These are phyloP conservation scores for Parmelia sp. DNA, from an alignment of 495 filamentous ascomycete species.

Conservation along the genomic window DNA sequence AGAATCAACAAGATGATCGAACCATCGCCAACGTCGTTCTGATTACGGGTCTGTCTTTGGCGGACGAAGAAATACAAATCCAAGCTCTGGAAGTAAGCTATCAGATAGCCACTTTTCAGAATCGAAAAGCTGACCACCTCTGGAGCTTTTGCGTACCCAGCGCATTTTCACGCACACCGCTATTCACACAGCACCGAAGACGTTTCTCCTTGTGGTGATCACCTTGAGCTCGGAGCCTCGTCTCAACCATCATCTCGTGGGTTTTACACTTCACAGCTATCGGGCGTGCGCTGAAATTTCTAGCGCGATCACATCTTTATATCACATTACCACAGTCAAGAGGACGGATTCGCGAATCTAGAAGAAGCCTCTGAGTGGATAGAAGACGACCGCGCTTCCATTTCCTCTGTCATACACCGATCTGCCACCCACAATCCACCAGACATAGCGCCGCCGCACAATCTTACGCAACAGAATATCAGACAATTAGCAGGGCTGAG, in stretches of 20 bases:
- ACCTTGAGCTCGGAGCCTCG: constrained; percentile 40
- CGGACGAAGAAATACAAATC: constrained; percentile 67
- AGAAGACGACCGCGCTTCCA: constrained; percentile 40
- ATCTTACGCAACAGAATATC: constrained; percentile 35
- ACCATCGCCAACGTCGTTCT: constrained; percentile 75
- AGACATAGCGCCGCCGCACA: neutral
- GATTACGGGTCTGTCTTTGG: constrained; percentile 68
- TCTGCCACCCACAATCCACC: constrained; percentile 4
- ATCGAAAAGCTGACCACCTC: constrained; percentile 2
- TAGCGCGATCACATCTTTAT: constrained; percentile 83
- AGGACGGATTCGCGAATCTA: constrained; percentile 64
- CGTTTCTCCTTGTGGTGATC: constrained; percentile 75
- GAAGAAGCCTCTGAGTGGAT: constrained; percentile 51
- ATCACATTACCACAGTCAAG: constrained; percentile 73
- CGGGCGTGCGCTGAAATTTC: constrained; percentile 6
- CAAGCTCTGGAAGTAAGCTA: constrained; percentile 65
- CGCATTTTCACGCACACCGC: constrained; percentile 66
- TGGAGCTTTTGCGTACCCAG: constrained; percentile 70
- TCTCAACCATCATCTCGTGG: constrained; percentile 46
- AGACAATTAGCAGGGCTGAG: constrained; percentile 36
- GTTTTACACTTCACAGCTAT: constrained; percentile 8
- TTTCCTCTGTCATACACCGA: constrained; percentile 43
- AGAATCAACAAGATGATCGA: constrained; percentile 22
- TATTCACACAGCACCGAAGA: constrained; percentile 65
- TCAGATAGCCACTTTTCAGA: neutral